A percentile compares a stretch with the other conserved stretches of the same genome.
phyloP scores from a whole-genome alignment of 2,329 filamentous ascomycete genomes.

The Microcyclosporella mali region DNA sequence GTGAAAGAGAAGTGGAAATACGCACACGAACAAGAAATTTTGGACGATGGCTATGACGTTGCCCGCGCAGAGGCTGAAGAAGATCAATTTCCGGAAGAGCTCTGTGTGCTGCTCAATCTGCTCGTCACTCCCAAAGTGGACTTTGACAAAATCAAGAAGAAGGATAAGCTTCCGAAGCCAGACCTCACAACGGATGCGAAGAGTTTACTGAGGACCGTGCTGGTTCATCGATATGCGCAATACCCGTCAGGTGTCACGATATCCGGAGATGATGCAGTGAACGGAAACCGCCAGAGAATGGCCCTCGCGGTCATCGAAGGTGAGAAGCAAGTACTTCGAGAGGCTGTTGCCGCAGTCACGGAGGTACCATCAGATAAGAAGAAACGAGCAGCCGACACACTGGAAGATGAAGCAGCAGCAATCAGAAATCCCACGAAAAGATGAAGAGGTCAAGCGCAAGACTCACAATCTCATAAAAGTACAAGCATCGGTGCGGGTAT shows the following conservation, averaged over 20 bases:
- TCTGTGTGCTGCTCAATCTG: constrained; percentile 40
- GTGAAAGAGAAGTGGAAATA: constrained; percentile 37
- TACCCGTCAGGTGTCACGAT: too few species aligned
- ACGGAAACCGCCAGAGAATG: constrained; percentile 40
- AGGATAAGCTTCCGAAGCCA: constrained; percentile 40
- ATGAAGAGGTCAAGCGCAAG: constrained; percentile 5
- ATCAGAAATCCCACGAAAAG: constrained; percentile 17
- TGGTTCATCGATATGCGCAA: constrained; percentile 34
- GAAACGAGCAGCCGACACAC: constrained; percentile 20
- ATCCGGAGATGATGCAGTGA: constrained; percentile 22
- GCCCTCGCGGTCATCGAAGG: constrained; percentile 63
- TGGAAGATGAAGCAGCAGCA: constrained; percentile 18
- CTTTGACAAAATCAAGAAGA: constrained; percentile 37
- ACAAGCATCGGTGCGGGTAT: constrained; percentile 20
- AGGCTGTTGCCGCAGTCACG: constrained; percentile 37
- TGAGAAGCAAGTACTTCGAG: constrained; percentile 61
- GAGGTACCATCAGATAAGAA: constrained; percentile 10
- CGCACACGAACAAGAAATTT: constrained; percentile 55
- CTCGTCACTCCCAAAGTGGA: constrained; percentile 38
- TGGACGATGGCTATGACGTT: constrained; percentile 68
- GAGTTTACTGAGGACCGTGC: constrained; percentile 36
- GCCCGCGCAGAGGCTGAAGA: constrained; percentile 27
- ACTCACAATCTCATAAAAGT: constrained; percentile 6
- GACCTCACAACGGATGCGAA: constrained; percentile 31
- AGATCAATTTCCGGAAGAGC: constrained; percentile 36